These are phyloP conservation scores for Diaporthe sp. DNA, from an alignment of 2,329 filamentous ascomycete species.

Conservation along the genomic window DNA sequence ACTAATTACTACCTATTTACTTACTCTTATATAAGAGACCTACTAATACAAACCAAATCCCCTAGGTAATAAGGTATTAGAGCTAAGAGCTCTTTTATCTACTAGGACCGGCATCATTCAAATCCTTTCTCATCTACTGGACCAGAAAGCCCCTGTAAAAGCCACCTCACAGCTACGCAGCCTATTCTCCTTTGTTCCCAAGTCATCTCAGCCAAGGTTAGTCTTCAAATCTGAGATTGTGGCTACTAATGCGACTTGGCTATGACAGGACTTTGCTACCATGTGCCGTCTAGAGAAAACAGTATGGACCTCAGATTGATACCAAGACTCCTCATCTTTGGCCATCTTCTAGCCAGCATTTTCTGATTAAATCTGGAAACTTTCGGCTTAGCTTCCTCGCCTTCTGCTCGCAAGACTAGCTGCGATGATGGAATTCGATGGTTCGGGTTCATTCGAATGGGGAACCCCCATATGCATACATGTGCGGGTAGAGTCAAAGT, in stretches of 20 bases:
- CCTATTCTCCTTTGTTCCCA: neutral
- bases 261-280: neutral
- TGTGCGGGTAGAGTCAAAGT: fast-evolving
- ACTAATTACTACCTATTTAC: too few species aligned
- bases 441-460: neutral
- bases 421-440: neutral
- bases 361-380: neutral
- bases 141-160: neutral
- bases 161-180: neutral
- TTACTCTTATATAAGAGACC: too few species aligned
- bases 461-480: neutral
- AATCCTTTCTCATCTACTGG: neutral
- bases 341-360: neutral
- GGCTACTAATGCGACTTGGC: neutral
- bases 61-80: neutral
- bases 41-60: too few species aligned
- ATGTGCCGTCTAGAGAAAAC: neutral
- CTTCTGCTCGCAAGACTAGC: neutral
- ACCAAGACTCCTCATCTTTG: too few species aligned
- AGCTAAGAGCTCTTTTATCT: neutral
- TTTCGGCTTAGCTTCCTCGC: neutral
- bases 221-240: neutral
- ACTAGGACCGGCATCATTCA: neutral
- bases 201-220: neutral
- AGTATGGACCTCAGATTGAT: neutral